Conservation (phyloP, 1,284 basidiomycete genomes). For the Quambalaria eucalypti region DNA sequence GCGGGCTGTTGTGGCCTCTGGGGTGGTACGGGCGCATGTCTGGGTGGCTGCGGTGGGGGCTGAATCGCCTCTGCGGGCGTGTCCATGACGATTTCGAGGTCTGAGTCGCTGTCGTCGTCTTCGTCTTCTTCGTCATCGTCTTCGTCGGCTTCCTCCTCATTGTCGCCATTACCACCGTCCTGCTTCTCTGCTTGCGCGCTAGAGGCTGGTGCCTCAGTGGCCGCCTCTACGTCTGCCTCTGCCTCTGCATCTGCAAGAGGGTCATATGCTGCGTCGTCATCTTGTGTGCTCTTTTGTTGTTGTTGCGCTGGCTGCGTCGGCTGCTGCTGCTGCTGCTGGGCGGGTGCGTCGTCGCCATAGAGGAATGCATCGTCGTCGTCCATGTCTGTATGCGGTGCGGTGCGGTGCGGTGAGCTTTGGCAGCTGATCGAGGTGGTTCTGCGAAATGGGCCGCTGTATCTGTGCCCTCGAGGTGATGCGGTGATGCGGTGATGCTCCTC, state of each 20-base stretch:
- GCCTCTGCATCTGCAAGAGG: too few species aligned
- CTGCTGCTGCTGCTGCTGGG: background rate
- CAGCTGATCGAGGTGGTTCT: background rate
- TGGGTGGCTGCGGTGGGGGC: slow-evolving; percentile 12
- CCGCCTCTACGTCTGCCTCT: background rate
- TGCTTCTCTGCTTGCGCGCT: slow-evolving; percentile 45
- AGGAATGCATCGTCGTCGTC: slow-evolving; percentile 31
- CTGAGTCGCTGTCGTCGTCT: slow-evolving; percentile 49
- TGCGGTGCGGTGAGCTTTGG: background rate
- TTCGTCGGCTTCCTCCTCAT: slow-evolving; percentile 47
- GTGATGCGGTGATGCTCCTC: too few species aligned
- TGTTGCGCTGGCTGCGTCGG: background rate
- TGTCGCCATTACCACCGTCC: slow-evolving; percentile 49
- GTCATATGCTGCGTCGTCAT: too few species aligned
- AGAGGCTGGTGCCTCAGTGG: slow-evolving; percentile 5
- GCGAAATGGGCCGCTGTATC: background rate
- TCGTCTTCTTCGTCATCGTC: slow-evolving; percentile 24
- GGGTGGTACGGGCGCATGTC: too few species aligned
- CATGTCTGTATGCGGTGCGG: background rate
- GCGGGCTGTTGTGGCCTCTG: too few species aligned
- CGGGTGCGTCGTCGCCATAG: slow-evolving; percentile 15
- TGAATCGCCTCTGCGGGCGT: slow-evolving; percentile 22
- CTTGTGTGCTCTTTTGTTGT: too few species aligned
- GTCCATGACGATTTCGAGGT: slow-evolving; percentile 48
- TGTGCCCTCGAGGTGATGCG: background rate